Evolutionary conservation across 2,329 filamentous ascomycete genomes (phyloP), one percentile per base, ranked within the genome.

Genomic region (Pseudogymnoascus verrucosus): DNA sequence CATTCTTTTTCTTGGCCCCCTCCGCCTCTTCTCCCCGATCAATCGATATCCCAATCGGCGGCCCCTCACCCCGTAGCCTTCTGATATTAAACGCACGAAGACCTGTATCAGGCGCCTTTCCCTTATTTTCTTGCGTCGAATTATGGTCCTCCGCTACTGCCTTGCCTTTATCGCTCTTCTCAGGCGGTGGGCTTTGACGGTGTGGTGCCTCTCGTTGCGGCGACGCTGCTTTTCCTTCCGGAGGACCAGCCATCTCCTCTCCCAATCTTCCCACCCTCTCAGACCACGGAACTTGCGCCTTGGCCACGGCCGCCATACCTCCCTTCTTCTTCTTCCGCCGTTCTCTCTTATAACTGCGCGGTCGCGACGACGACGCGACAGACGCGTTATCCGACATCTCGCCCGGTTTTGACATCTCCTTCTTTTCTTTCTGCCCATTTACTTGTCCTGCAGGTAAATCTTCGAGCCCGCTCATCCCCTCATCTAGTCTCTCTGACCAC

Each of bases 41-140:
- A 2, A 69, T 47, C 11, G 65, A 65, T 14, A 71, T 61, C 12
- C 66, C 67, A 31, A 71, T 57, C 1, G 71, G 68, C 64, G 68
- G 63, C 16, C 66, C 63, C 19, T 65, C 65, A 1, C 34, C 54
- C 6, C 66, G 60, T 1, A 68, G 67, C 39, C 61, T 71, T 60
- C 65, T 68, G 21, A 72, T 23, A 62, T 71, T 72, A 64, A 71
- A 71, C 11, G 67, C 63, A 31, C 63, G 65, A 37, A 71, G 66
- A 10, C 70, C 70, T 5, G 69, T 71, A 16, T 68, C 66, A 59
- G 51, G 6, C 19, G 36, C 16, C 62, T 62, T 57, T 34, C 2
- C 63, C 31, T 39, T 51, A 28, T 21, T 31, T 31, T 54, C 47
- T 31, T 31, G 47, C n/a, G 47, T 3, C 11, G 26, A 31, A 31